Base-by-base conservation (phyloP, 2,329 filamentous ascomycete genomes). In the Cercospora beticola region DNA sequence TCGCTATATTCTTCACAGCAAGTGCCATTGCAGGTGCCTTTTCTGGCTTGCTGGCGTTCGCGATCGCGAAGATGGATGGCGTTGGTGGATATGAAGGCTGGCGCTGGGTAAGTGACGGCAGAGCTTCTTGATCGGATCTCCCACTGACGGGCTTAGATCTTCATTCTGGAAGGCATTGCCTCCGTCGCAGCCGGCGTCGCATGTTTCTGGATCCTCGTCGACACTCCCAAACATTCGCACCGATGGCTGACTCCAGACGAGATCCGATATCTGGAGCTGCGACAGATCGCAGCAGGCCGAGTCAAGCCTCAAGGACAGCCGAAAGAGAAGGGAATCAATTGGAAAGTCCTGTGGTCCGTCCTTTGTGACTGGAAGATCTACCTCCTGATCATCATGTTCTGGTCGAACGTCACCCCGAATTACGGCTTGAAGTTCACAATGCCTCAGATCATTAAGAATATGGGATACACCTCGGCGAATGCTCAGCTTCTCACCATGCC, bases 131-230 rank as follows among this genome's bases (percentile, higher is more conserved):
- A 40, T 40, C 16, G 6, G 5, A 12, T 4, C 2, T 12, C 12
- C 31, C 31, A 12, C 10, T 33, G 31, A 33, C 10, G 10, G 10
- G 10, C 16, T 43, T 2, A 43, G 36, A 77, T 86, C 6, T 86
- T 88, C 71, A 74, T 89, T 0, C 82, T 89, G n/a, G 87, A 89
- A 71, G 86, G 86, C 0, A 70, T 84, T 0, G 80, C 87, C 30
- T 88, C 86, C 0, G 74, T 87, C 0, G n/a, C 78, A 2, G 80
- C 89, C 21, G 86, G 87, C 1, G 52, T 87, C 0, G 75, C 83
- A 3, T 83, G 85, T 0, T 87, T 83, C 72, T 81, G 84, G 5
- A 78, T 88, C n/a, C 87, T 89, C 85, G 86, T 86, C 5, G 76
- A 79, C 1, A 77, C 74, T 12, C 76, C 76, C 2, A 68, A 66